These are phyloP conservation scores for Chaetomium sp. DNA, from an alignment of 2,329 filamentous ascomycete species.

Conservation along the genomic window DNA sequence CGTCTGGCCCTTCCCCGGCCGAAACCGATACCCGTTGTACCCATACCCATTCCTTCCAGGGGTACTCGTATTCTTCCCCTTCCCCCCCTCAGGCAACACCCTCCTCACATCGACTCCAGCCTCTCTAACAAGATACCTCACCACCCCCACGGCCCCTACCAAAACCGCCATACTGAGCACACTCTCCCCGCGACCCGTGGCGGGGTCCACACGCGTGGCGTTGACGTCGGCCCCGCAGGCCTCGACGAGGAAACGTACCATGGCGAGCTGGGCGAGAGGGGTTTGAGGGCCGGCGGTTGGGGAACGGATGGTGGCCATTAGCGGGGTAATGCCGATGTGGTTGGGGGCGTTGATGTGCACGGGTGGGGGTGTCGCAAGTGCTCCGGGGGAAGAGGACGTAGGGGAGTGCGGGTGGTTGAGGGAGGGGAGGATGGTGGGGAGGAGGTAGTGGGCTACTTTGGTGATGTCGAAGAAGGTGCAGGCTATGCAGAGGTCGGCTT, in stretches of 20 bases:
- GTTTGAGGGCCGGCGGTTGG: neutral
- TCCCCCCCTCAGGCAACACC: neutral
- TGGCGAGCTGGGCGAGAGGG: constrained; percentile 11
- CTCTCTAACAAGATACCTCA: constrained; percentile 13
- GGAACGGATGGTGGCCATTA: constrained; percentile 16
- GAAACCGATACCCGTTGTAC: neutral
- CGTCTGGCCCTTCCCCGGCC: constrained; percentile 10
- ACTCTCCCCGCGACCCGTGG: constrained; percentile 5
- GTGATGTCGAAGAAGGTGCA: constrained; percentile 17
- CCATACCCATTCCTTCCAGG: neutral
- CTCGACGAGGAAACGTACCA: constrained; percentile 20
- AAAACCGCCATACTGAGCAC: constrained; percentile 12
- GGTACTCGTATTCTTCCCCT: neutral
- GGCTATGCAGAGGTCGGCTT: constrained; percentile 20
- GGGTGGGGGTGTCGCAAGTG: neutral
- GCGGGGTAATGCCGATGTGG: constrained; percentile 17
- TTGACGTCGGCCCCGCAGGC: constrained; percentile 19
- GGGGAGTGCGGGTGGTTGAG: no score
- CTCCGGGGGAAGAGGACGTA: no score
- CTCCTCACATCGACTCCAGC: constrained; percentile 12
- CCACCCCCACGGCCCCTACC: constrained; percentile 4
- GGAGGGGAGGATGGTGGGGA: neutral
- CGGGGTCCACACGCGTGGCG: neutral
- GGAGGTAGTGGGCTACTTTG: constrained; percentile 16
- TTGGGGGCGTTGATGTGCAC: constrained; percentile 16